Base-by-base conservation (phyloP, 1,284 basidiomycete species). In the Cutaneotrichosporon sp. region DNA sequence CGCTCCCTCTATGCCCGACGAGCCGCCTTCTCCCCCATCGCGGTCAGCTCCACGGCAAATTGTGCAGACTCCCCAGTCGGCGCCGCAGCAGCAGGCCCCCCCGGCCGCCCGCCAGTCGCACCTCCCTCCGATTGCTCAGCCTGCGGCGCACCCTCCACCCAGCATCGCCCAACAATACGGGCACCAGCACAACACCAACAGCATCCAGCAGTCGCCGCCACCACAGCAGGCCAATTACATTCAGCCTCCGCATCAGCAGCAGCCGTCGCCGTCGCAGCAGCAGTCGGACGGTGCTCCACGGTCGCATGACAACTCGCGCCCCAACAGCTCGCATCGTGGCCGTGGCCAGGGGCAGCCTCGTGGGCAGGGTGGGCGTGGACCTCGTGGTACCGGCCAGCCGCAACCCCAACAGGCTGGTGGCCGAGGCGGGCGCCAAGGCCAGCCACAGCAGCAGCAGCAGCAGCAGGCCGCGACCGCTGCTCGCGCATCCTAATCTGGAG, bases 1-100 rank as follows among this genome's bases (percentile, higher is more conserved):
- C 60, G 89, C 91, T 13, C 81, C 81, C 16, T 70, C 70, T 14
- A 66, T 71, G 14, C 70, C 76, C 50, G 68, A 71, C 16, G 73
- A 73, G 47, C 67, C 67, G 3, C 32, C 53, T 26, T 62, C 68
- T 13, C 64, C 71, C 36, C 60, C 69, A 21, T 61, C 52, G 21
- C 60, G 69, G 14, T 65, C 64, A 7, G 65, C 71, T 26, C 50
- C 59, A 8, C 63, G 60, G 21, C 22, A 51, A 6, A n/a, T 50
- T 36, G 56, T 64, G 18, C 26, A 42, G 32, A 26, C 58, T 21
- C 60, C 31, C 14, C 50, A 56, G 26, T 56, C 60, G 34, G 56
- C 50, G 21, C 21, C 13, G 11, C 67, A 64, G 56, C 53, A 60
- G 14, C 36, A 61, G 31, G 10, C 61, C 16, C 30, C 42, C 36